phyloP scores from a whole-genome alignment of 2,329 filamentous ascomycete species.

The Fusarium cicatricum region DNA sequence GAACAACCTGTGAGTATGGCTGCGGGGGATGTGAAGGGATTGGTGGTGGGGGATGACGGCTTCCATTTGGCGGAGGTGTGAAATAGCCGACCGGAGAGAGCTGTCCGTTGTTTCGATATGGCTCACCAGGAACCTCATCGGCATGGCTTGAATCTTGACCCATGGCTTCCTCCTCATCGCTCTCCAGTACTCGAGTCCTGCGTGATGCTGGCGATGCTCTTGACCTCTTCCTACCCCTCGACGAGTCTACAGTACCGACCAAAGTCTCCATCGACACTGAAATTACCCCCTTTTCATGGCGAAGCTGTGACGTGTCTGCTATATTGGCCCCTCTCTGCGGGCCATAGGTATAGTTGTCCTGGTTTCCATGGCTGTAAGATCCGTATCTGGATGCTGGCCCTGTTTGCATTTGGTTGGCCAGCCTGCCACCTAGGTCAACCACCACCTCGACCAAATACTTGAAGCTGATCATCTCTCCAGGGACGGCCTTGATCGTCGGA shows the following conservation, averaged over 20 bases:
- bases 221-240: slow-evolving; percentile 44
- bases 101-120: slow-evolving; percentile 28
- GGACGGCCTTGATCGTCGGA: slow-evolving; percentile 88
- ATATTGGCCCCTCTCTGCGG: slow-evolving; percentile 65
- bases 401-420: slow-evolving; percentile 76
- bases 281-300: slow-evolving; percentile 91
- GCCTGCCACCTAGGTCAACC: slow-evolving; percentile 87
- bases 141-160: slow-evolving; percentile 34
- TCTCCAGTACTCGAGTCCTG: slow-evolving; percentile 42
- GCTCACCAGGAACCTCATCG: slow-evolving; percentile 35
- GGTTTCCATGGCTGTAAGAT: slow-evolving; percentile 40
- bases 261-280: slow-evolving; percentile 86
- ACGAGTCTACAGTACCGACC: slow-evolving; percentile 85
- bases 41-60: slow-evolving; percentile 46
- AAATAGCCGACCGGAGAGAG: slow-evolving; percentile 39
- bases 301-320: slow-evolving; percentile 85
- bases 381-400: slow-evolving; percentile 58
- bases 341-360: slow-evolving; percentile 45
- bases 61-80: slow-evolving; percentile 49
- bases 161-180: slow-evolving; percentile 44
- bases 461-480: slow-evolving; percentile 94
- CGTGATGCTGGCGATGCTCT: slow-evolving; percentile 39
- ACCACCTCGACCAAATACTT: slow-evolving; percentile 94
- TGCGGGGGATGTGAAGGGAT: slow-evolving; percentile 34
- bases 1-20: slow-evolving; percentile 47